These are phyloP conservation scores for Yarrowia phangngaensis DNA, from an alignment of 805 yeast genomes.

Conservation along the genomic window DNA sequence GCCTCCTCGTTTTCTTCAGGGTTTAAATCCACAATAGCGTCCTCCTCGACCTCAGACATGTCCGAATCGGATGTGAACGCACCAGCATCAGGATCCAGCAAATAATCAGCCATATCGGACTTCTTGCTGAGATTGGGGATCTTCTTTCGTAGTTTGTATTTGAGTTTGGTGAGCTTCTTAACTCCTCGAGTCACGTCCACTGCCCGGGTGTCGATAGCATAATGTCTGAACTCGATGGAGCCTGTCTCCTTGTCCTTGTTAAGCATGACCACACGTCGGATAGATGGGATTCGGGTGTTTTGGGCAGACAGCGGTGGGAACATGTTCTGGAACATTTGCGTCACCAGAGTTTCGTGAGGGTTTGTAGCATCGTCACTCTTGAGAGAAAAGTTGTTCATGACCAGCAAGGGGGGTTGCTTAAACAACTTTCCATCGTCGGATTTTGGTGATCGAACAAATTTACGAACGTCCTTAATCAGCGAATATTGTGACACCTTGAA, in stretches of 20 bases:
- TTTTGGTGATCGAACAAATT: constrained; percentile 70
- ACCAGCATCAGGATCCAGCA: constrained; percentile 76
- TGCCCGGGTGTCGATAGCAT: constrained; percentile 77
- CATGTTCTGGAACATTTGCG: constrained; percentile 91
- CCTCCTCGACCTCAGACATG: constrained; percentile 78
- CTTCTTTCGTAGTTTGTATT: constrained; percentile 55
- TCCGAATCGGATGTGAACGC: constrained; percentile 69
- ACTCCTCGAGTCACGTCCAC: constrained; percentile 67
- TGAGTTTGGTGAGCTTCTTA: constrained; percentile 62
- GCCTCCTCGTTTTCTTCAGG: constrained; percentile 21
- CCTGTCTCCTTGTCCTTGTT: constrained; percentile 69
- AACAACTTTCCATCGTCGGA: constrained; percentile 56
- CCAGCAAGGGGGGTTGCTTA: constrained; percentile 79
- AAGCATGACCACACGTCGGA: constrained; percentile 80
- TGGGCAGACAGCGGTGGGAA: constrained; percentile 94
- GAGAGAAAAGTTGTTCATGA: constrained; percentile 80
- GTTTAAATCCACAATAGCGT: constrained; percentile 32
- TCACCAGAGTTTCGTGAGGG: constrained; percentile 69
- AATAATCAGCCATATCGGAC: constrained; percentile 74
- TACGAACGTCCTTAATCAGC: constrained; percentile 72
- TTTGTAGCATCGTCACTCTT: constrained; percentile 54
- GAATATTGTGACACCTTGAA: constrained; percentile 76
- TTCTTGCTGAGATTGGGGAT: constrained; percentile 68
- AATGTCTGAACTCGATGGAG: constrained; percentile 81
- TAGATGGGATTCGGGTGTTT: constrained; percentile 63